A percentile compares a stretch with the other conserved stretches of the same genome.
Conservation (phyloP, 169 alveolate genomes). For the Cryptosporidium andersoni region DNA sequence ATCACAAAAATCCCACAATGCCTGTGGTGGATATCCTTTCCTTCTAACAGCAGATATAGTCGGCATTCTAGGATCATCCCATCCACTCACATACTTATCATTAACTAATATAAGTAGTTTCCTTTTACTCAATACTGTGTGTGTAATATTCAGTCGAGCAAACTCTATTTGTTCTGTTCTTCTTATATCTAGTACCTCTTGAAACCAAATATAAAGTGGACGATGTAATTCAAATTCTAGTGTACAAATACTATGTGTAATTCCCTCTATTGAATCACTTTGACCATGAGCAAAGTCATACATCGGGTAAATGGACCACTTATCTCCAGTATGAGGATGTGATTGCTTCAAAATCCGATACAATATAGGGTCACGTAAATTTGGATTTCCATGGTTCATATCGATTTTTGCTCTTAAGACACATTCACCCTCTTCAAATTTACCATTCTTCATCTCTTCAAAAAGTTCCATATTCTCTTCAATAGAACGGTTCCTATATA, state of each 20-base stretch:
- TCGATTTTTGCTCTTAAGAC: conserved; percentile 97
- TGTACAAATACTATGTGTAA: conserved; percentile 98
- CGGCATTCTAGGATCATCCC: conserved; percentile 99
- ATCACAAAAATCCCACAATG: conserved; percentile 87
- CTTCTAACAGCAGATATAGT: conserved; percentile 97
- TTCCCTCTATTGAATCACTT: conserved; percentile 95
- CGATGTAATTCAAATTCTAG: conserved; percentile 98
- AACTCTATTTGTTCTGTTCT: conserved; percentile 92
- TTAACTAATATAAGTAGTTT: conserved; percentile 92
- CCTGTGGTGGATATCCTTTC: conserved; percentile 95
- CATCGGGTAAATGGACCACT: conserved; percentile 99
- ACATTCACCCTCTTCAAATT: conserved; percentile 93
- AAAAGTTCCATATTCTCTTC: conserved; percentile 95
- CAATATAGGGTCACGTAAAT: conserved; percentile 97
- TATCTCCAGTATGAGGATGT: conserved; percentile 97
- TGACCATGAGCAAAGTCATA: conserved; percentile 99
- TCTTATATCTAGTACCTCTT: conserved; percentile 86
- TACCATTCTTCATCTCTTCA: conserved; percentile 94
- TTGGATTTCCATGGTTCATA: conserved; percentile 95
- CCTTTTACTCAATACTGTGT: conserved; percentile 96
- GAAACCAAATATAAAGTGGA: conserved; percentile 98
- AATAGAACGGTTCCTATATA: conserved; percentile 92
- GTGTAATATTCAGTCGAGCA: conserved; percentile 96
- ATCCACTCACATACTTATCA: conserved; percentile 91
- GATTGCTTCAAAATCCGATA: conserved; percentile 87